A percentile compares a stretch with the other conserved stretches of the same genome.
phyloP scores from a whole-genome alignment of 208 protist genomes.

The Trypanosoma brucei region DNA sequence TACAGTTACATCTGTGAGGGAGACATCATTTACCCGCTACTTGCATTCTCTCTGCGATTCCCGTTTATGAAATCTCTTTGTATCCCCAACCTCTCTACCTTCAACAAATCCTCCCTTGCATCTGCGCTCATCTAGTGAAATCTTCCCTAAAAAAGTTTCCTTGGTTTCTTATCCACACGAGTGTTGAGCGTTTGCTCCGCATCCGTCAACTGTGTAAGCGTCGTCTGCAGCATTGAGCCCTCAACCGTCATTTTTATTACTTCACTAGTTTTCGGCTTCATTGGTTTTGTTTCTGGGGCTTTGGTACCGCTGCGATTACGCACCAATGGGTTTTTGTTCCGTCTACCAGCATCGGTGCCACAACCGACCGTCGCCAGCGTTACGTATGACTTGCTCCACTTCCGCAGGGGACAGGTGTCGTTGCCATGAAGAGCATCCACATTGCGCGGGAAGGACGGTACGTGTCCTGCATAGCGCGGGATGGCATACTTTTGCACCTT shows the following conservation, averaged over 20 bases:
- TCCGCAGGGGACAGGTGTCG: slow-evolving; percentile 40
- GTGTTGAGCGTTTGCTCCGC: slow-evolving; percentile 60
- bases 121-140: neutral
- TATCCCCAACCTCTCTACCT: too few species aligned
- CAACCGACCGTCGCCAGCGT: slow-evolving; percentile 83
- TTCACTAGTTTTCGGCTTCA: slow-evolving; percentile 51
- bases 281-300: slow-evolving; percentile 30
- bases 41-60: too few species aligned
- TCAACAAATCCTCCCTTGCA: too few species aligned
- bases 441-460: slow-evolving; percentile 46
- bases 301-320: slow-evolving; percentile 42
- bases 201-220: slow-evolving; percentile 34
- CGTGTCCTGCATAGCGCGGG: slow-evolving; percentile 60
- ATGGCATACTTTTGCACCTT: slow-evolving; percentile 52
- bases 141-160: neutral
- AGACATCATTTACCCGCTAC: neutral
- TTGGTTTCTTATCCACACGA: slow-evolving; percentile 37
- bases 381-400: slow-evolving; percentile 87
- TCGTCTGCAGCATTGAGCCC: slow-evolving; percentile 52
- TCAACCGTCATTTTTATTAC: slow-evolving; percentile 55
- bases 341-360: slow-evolving; percentile 51
- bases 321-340: slow-evolving; percentile 32
- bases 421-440: slow-evolving; percentile 37
- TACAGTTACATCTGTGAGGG: neutral
- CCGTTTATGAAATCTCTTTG: too few species aligned